phyloP scores from a whole-genome alignment of 805 yeast species.

The Saccharomycopsis olivae region DNA sequence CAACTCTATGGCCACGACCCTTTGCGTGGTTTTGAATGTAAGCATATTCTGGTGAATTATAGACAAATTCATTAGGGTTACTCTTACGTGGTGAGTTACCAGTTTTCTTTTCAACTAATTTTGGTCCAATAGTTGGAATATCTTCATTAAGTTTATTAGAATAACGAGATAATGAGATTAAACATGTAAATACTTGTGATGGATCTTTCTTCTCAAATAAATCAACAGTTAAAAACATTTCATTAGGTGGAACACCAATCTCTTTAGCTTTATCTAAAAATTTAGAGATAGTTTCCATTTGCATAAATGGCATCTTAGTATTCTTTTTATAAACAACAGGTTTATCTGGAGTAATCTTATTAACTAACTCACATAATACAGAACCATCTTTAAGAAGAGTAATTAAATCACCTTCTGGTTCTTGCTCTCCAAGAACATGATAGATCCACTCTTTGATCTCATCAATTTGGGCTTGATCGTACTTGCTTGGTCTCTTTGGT shows the following conservation, averaged over 20 bases:
- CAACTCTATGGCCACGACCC: constrained; percentile 16
- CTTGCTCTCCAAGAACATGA: constrained; percentile 25
- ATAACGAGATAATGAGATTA: constrained; percentile 63
- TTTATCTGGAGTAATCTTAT: constrained; percentile 27
- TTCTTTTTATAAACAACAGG: constrained; percentile 38
- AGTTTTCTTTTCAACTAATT: constrained; percentile 26
- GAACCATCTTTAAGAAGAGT: constrained; percentile 54
- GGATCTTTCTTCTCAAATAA: constrained; percentile 67
- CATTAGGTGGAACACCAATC: constrained; percentile 71
- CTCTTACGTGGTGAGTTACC: constrained; percentile 3
- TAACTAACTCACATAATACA: constrained; percentile 37
- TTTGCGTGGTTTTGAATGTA: constrained; percentile 16
- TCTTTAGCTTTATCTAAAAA: constrained; percentile 52
- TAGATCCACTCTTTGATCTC: constrained; percentile 49
- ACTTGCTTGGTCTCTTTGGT: constrained; percentile 37
- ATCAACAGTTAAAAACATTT: constrained; percentile 69
- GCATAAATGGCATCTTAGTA: constrained; percentile 63
- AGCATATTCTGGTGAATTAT: constrained; percentile 17
- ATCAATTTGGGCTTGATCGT: constrained; percentile 28
- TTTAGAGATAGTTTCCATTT: constrained; percentile 75
- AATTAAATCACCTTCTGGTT: constrained; percentile 36
- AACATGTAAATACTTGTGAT: constrained; percentile 63
- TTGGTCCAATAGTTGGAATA: constrained; percentile 49
- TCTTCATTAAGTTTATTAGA: constrained; percentile 45
- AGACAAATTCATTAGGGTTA: constrained; percentile 15